A percentile compares a stretch with the other conserved stretches of the same genome.
phyloP scores from a whole-genome alignment of 202 grass and related monocot genomes.

The Zizania palustris region DNA sequence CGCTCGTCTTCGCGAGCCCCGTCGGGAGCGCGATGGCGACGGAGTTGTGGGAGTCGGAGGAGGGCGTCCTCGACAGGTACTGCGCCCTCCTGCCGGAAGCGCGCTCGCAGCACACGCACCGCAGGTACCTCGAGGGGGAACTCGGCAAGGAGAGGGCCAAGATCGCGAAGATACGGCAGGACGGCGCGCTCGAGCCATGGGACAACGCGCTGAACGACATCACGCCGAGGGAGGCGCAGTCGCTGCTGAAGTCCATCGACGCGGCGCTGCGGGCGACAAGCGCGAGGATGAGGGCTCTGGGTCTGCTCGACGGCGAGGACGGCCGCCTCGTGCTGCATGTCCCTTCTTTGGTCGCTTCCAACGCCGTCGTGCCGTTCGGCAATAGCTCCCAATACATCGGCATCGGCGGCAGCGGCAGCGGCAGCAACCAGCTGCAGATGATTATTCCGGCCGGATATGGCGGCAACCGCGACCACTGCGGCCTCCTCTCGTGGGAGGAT shows the following conservation, averaged over 20 bases:
- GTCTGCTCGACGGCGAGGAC: not conserved
- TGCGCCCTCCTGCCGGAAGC: slow-evolving; percentile 5
- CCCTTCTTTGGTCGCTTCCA: not conserved
- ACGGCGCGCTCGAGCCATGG: slow-evolving; percentile 20
- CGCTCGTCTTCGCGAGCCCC: slow-evolving; percentile 17
- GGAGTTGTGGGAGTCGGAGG: slow-evolving; percentile 37
- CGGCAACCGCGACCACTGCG: not conserved
- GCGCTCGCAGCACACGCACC: slow-evolving; percentile 37
- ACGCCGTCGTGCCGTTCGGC: not conserved
- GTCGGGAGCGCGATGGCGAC: not conserved
- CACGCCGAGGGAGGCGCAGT: not conserved
- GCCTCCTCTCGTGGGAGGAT: not conserved
- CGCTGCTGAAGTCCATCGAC: slow-evolving; percentile 31
- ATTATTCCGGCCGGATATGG: not conserved
- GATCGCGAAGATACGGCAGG: slow-evolving; percentile 27
- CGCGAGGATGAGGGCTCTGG: slow-evolving; percentile 17
- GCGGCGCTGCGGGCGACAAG: not conserved
- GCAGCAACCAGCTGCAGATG: slow-evolving; percentile 15
- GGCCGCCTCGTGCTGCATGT: not conserved
- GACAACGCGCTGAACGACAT: slow-evolving; percentile 35
- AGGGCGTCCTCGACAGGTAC: slow-evolving; percentile 43
- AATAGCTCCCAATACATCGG: not conserved
- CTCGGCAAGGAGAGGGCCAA: slow-evolving; percentile 42
- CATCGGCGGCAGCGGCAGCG: not conserved
- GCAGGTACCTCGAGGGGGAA: slow-evolving; percentile 10